Base-by-base conservation (phyloP, 2,329 filamentous ascomycete genomes). In the Monilinia aucupariae region DNA sequence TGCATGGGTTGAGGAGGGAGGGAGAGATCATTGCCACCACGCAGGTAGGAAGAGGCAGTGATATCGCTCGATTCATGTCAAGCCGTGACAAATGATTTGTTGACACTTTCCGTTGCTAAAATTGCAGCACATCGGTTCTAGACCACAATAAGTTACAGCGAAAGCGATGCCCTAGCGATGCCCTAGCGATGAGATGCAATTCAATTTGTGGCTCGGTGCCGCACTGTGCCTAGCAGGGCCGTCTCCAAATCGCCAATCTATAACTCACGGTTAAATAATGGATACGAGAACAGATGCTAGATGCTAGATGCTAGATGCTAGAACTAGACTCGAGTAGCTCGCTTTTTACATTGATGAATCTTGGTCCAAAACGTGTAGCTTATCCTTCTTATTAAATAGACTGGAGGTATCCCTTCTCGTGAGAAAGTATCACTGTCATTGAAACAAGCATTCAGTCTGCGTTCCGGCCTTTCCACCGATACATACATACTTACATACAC, bases 161-260 rank as follows among this genome's bases (percentile, higher is more conserved):
- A 39, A 20, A 13, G 25, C n/a, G n/a, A n/a, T n/a, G n/a, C n/a
- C n/a, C n/a, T n/a, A n/a, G n/a, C n/a, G n/a, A n/a, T n/a, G n/a
- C 41, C 22, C 17, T 50, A 37, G 34, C 37, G 20, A 37, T 20
- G 5, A n/a, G 34, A 22, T 39, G 3, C 15, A 25, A 22, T 15
- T n/a, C 45, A 50, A 49, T 37, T 48, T 37, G 32, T 22, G 43
- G 43, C 22, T 59, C 45, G 55, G 55, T 50, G 15, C 22, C n/a
- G 15, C 27, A 49, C n/a, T 47, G n/a, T 49, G 27, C 25, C 43
- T 59, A 59, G 43, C 55, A 45, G 22, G 37, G 39, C 53, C 53
- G 27, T 54, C 34, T 54, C 34, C 30, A 56, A 56, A 27, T 56
- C 41, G 45, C 22, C 45, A 45, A 56, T 56, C 34, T 56, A 47